phyloP scores from a whole-genome alignment of 345 rosid species.

The Heritiera fomes region DNA sequence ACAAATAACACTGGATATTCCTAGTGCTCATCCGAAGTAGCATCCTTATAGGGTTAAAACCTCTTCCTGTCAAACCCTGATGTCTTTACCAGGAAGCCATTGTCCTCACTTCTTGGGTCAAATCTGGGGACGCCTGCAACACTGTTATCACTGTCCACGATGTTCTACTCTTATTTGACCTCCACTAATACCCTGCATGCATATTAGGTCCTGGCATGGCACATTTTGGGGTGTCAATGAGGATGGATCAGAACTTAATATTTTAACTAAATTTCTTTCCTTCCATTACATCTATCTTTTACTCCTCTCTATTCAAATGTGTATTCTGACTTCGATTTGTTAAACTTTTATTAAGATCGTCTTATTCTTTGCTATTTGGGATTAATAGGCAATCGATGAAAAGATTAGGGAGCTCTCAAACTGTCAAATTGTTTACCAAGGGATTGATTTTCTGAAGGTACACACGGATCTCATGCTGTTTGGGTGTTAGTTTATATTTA shows the following conservation, averaged over 20 bases:
- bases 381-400: conserved; percentile 85
- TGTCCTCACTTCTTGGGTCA: neutral
- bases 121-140: neutral
- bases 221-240: conserved; percentile 10
- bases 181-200: neutral
- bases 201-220: neutral
- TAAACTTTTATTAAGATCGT: neutral
- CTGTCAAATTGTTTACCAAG: conserved; percentile 78
- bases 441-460: conserved; percentile 87
- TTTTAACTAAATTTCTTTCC: neutral
- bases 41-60: neutral
- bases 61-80: neutral
- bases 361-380: conserved; percentile 24
- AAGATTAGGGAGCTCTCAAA: conserved; percentile 92
- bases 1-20: neutral
- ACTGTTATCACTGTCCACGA: neutral
- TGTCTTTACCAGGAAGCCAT: neutral
- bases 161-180: conserved; percentile 8
- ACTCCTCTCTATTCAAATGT: neutral
- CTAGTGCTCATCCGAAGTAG: neutral
- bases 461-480: conserved; percentile 14
- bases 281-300: neutral
- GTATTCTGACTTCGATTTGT: neutral
- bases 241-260: neutral
- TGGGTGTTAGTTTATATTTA: neutral